phyloP scores from a whole-genome alignment of 371 early-diverging fungal genomes.

The Rhizomucor pusillus region DNA sequence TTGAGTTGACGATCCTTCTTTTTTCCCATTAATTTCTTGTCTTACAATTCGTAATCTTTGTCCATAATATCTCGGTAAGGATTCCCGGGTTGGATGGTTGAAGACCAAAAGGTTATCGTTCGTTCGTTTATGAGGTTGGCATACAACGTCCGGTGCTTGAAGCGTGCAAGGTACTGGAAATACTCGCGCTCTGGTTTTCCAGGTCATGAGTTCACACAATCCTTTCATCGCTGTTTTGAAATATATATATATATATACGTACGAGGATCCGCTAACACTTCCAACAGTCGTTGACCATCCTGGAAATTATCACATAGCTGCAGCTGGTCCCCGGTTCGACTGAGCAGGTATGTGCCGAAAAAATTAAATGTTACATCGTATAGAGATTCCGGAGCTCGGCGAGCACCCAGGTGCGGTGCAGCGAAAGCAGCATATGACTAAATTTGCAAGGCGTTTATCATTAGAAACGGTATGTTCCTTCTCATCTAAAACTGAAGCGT shows the following conservation, averaged over 20 bases:
- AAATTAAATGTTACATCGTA: conserved; percentile 53
- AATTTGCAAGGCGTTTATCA: conserved; percentile 6
- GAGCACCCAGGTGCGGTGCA: conserved; percentile 76
- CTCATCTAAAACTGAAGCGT: too few species aligned
- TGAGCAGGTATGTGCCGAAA: conserved; percentile 44
- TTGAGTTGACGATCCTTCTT: too few species aligned
- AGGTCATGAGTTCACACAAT: too few species aligned
- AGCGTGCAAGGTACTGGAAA: conserved; percentile 49
- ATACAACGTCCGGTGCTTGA: conserved; percentile 50
- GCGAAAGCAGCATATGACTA: conserved; percentile 71
- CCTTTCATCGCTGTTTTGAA: too few species aligned
- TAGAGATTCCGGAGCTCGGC: conserved; percentile 21
- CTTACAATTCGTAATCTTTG: too few species aligned
- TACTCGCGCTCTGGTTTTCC: conserved; percentile 35
- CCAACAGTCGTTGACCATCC: conserved; percentile 42
- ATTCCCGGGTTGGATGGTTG: conserved; percentile 31
- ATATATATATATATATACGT: too few species aligned
- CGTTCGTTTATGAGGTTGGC: conserved; percentile 72
- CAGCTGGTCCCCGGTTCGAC: conserved; percentile 62
- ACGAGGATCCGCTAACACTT: conserved; percentile 66
- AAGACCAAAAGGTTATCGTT: conserved; percentile 67
- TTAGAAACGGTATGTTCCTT: too few species aligned
- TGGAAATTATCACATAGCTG: conserved; percentile 46
- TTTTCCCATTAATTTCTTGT: too few species aligned
- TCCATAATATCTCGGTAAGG: too few species aligned